These are phyloP conservation scores for Candida mesenterica DNA, from an alignment of 1,139 yeast genomes.

Conservation along the genomic window DNA sequence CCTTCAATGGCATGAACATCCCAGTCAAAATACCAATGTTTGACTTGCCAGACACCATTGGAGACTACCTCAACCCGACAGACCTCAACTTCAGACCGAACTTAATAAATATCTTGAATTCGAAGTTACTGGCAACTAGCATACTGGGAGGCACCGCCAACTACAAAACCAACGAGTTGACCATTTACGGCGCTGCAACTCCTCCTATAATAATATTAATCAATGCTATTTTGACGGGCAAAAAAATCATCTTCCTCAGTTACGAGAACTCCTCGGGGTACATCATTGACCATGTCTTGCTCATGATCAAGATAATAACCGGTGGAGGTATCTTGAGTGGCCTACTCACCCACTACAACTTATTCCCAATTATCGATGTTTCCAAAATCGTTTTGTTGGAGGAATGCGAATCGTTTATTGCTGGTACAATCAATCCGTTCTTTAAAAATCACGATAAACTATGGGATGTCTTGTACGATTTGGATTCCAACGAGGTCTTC, in stretches of 20 bases:
- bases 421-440: slow-evolving; percentile 69
- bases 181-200: slow-evolving; percentile 56
- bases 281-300: slow-evolving; percentile 54
- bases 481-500: slow-evolving; percentile 48
- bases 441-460: slow-evolving; percentile 54
- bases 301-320: slow-evolving; percentile 52
- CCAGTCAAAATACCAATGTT: slow-evolving; percentile 45
- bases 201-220: slow-evolving; percentile 58
- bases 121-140: slow-evolving; percentile 30
- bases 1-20: slow-evolving; percentile 40
- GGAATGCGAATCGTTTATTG: slow-evolving; percentile 54
- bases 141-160: slow-evolving; percentile 7
- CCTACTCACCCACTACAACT: slow-evolving; percentile 42
- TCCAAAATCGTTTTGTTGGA: slow-evolving; percentile 58
- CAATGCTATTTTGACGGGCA: slow-evolving; percentile 58
- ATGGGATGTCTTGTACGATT: slow-evolving; percentile 61
- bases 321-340: slow-evolving; percentile 62
- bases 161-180: slow-evolving; percentile 36
- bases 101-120: slow-evolving; percentile 36
- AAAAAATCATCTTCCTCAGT: slow-evolving; percentile 53
- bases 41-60: slow-evolving; percentile 40
- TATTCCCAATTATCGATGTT: slow-evolving; percentile 64
- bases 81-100: slow-evolving; percentile 44
- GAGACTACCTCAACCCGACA: slow-evolving; percentile 49
- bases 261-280: slow-evolving; percentile 54